Percentiles rank a stretch among this genome's conserved stretches.
phyloP scores from a whole-genome alignment of 1,284 basidiomycete species.

The Ceratobasidium sp. region DNA sequence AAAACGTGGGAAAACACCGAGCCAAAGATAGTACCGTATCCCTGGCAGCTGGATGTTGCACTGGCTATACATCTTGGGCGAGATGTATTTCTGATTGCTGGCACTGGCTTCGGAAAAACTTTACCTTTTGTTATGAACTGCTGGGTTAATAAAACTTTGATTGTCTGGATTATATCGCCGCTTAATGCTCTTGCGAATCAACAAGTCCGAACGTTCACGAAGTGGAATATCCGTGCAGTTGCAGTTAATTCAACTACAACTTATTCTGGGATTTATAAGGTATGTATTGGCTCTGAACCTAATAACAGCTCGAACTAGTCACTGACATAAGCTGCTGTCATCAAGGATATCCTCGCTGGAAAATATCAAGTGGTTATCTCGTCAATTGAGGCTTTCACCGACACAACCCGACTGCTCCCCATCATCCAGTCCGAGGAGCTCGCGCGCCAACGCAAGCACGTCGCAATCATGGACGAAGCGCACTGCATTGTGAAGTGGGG shows the following conservation, averaged over 20 bases:
- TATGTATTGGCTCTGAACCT: background rate
- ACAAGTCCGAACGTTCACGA: background rate
- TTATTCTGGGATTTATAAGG: background rate
- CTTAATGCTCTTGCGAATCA: slow-evolving; percentile 6
- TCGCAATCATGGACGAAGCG: slow-evolving; percentile 25
- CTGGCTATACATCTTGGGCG: background rate
- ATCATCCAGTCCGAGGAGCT: background rate
- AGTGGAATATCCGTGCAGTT: background rate
- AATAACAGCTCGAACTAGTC: background rate
- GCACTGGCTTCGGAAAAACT: slow-evolving; percentile 11
- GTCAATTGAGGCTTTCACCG: slow-evolving; percentile 14
- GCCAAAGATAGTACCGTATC: background rate
- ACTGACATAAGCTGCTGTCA: background rate
- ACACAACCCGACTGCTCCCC: background rate
- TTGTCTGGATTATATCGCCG: slow-evolving; percentile 3
- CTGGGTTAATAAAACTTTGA: no score
- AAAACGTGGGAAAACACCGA: background rate
- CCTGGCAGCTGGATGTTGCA: background rate
- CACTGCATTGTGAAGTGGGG: slow-evolving; percentile 32
- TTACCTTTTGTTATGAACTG: slow-evolving; percentile 6
- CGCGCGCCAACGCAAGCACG: background rate
- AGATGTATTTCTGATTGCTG: slow-evolving; percentile 9
- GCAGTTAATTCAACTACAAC: slow-evolving; percentile 27
- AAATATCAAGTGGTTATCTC: slow-evolving; percentile 24
- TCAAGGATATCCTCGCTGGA: background rate